Base-by-base conservation (phyloP, 2,329 filamentous ascomycete species). In the Sodiomyces alkalinus region DNA sequence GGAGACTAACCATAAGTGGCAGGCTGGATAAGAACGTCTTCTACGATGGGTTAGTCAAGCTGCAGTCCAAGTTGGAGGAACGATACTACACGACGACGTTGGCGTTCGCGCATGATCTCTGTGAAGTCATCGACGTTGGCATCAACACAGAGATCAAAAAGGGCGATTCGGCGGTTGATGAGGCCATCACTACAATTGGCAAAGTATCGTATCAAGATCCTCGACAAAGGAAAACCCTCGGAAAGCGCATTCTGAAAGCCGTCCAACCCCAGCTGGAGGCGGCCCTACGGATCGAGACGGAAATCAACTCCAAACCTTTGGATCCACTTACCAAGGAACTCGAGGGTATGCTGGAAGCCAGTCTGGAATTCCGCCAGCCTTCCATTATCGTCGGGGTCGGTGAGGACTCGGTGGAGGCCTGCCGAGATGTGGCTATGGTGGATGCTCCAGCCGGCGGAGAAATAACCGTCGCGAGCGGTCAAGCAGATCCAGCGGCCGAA, bases 221-320 rank as follows among this genome's bases (percentile, higher is more conserved):
- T 34, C 80, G 81, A 33, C 80, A 92, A 40, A 74, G 80, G 35
- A 80, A 81, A 43, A 80, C 78, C 41, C 59, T 92, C n/a, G 83
- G 80, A 15, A 93, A 92, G 52, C 73, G 85, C 16, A 92, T 94
- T 35, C 67, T 92, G 39, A 92, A 83, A 48, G 72, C 75, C 1
- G 67, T 92, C 18, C 81, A 92, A 47, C 74, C 80, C 10, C 65
- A 74, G 24, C 60, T 93, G 3, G 80, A 93, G 48, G 65, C 70
- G 30, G 83, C 83, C 1, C 55, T 85, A 26, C 68, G 67, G 29
- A 80, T 81, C 30, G 87, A 96, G 49, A 75, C 80, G n/a, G 80
- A 90, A 34, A 64, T 92, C 22, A 74, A 67, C 28, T 68, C 74
- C 29, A 77, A 74, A 41, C 62, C 79, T 1, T 69, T 74, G 25